Evolutionary conservation across 1,284 basidiomycete species (phyloP).

Genomic region (Apiotrichum veenhuisii): DNA sequence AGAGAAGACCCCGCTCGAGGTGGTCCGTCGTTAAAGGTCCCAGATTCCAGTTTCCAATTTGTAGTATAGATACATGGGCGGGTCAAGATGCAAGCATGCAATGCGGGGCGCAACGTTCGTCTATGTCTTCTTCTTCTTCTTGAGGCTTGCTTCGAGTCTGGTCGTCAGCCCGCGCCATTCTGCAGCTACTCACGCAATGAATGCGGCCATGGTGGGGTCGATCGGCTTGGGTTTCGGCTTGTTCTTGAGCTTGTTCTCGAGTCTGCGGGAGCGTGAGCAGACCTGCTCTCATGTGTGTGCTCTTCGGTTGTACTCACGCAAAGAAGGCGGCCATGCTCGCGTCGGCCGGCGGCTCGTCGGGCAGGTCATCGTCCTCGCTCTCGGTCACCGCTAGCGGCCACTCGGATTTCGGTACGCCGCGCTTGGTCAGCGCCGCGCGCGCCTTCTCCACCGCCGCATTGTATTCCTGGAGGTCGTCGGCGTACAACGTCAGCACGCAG

Average conservation of each 20-base stretch:
- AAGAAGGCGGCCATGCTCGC: conserved; percentile 20
- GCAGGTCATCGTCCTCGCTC: conserved; percentile 14
- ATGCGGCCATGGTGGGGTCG: conserved; percentile 34
- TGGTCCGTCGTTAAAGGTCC: too few species aligned
- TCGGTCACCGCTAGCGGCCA: conserved; percentile 60
- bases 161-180: neutral
- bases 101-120: too few species aligned
- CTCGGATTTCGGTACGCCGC: conserved; percentile 57
- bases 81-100: neutral
- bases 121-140: conserved; percentile 7
- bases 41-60: neutral
- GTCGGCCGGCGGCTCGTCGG: conserved; percentile 5
- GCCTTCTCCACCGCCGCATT: conserved; percentile 57
- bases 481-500: conserved; percentile 82
- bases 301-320: conserved; percentile 11
- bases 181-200: conserved; percentile 24
- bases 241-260: conserved; percentile 4
- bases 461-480: conserved; percentile 69
- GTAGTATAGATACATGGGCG: neutral
- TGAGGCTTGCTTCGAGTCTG: conserved; percentile 9
- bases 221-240: conserved; percentile 1
- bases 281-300: too few species aligned
- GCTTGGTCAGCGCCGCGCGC: conserved; percentile 54
- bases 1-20: too few species aligned
- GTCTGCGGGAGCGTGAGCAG: too few species aligned